Evolutionary conservation across 2,329 filamentous ascomycete species (phyloP).

Genomic region (Epichloe uncinata): DNA sequence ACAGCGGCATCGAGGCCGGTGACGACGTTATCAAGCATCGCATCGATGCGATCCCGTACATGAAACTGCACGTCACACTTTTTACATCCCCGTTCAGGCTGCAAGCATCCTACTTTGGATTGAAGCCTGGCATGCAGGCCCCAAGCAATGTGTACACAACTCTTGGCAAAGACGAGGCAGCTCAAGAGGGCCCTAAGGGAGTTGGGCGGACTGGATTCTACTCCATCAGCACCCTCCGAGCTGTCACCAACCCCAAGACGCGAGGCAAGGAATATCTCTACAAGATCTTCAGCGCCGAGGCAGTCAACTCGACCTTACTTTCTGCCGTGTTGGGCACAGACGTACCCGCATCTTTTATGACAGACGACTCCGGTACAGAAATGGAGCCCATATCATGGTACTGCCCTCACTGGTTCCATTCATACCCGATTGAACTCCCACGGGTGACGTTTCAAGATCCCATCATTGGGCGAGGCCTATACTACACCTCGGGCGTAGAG

Average conservation of each 20-base stretch:
- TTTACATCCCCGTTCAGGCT: slow-evolving; percentile 68
- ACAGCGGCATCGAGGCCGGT: slow-evolving; percentile 51
- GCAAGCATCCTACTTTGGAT: slow-evolving; percentile 58
- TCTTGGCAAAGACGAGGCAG: slow-evolving; percentile 45
- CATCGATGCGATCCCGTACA: slow-evolving; percentile 76
- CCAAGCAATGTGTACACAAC: slow-evolving; percentile 78
- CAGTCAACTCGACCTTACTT: slow-evolving; percentile 39
- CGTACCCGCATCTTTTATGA: slow-evolving; percentile 29
- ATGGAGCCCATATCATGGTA: slow-evolving; percentile 56
- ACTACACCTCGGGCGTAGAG: slow-evolving; percentile 68
- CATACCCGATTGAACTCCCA: slow-evolving; percentile 77
- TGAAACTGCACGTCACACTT: slow-evolving; percentile 75
- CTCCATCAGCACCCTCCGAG: slow-evolving; percentile 64
- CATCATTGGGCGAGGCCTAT: slow-evolving; percentile 52
- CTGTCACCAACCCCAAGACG: slow-evolving; percentile 46
- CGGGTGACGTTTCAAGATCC: slow-evolving; percentile 78
- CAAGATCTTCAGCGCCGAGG: slow-evolving; percentile 50
- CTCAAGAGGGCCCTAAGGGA: slow-evolving; percentile 36
- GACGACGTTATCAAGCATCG: slow-evolving; percentile 52
- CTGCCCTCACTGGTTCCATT: slow-evolving; percentile 63
- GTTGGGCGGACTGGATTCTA: slow-evolving; percentile 71
- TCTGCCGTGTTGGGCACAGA: slow-evolving; percentile 36
- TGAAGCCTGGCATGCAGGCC: slow-evolving; percentile 40
- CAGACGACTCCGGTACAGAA: slow-evolving; percentile 19
- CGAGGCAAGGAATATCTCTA: slow-evolving; percentile 42